Evolutionary conservation across 2,329 filamentous ascomycete species (phyloP).

Genomic region (Cordyceps pruinosa): DNA sequence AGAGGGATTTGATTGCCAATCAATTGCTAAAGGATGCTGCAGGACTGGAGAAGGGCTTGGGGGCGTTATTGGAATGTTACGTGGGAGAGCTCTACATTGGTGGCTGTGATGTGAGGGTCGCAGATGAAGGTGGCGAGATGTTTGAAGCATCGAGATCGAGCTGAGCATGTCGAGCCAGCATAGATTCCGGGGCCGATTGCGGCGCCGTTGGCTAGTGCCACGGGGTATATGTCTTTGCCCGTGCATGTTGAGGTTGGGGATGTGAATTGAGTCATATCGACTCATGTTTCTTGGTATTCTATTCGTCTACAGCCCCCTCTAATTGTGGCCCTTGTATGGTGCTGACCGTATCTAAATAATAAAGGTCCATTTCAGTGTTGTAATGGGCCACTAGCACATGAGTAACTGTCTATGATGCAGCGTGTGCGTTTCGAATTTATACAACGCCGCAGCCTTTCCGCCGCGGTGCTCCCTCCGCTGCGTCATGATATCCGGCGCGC

Average conservation of each 20-base stretch:
- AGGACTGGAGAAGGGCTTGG: neutral
- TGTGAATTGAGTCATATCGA: neutral
- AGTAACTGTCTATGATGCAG: neutral
- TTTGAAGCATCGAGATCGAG: neutral
- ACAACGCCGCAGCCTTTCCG: no score
- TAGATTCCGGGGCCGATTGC: neutral
- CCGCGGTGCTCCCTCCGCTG: no score
- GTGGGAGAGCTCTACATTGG: no score
- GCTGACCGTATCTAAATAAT: neutral
- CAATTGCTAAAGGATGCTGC: neutral
- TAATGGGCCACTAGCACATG: no score
- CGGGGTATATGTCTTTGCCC: neutral
- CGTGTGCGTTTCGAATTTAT: neutral
- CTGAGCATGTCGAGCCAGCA: neutral
- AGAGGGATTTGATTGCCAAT: neutral
- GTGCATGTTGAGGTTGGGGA: neutral
- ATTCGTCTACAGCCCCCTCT: neutral
- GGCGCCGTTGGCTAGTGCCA: slow-evolving; percentile 3
- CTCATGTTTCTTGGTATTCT: neutral
- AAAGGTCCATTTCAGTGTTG: no score
- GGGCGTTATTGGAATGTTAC: no score
- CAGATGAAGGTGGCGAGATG: neutral
- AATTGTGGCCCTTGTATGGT: neutral
- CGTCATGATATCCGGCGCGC: no score
- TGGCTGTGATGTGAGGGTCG: neutral